Base-by-base conservation (phyloP, 208 protist species). In the Vickermania ingenoplastis region DNA sequence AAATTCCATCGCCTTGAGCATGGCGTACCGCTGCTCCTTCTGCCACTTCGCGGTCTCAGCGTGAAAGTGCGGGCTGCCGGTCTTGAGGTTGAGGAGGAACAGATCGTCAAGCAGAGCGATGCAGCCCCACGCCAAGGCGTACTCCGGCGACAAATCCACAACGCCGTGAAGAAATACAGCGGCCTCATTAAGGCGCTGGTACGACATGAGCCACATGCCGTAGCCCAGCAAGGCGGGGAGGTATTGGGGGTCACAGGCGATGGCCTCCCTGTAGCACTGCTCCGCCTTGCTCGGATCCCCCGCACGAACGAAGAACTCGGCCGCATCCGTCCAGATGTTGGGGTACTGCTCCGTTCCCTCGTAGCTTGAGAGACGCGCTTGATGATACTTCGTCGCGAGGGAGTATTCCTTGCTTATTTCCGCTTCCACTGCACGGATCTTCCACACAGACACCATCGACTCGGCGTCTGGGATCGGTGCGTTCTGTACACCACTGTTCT, bases 211-310 rank as follows among this genome's bases (percentile, higher is more conserved):
- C 58, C 86, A 81, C 59, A 89, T 53, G 29, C 86, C 84, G 67
- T 95, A 95, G 53, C 78, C 77, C 31, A 89, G 57, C 55, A 96
- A 73, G 25, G 70, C 73, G 27, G 59, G 57, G n/a, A 83, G 61
- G 63, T 86, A 67, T 2, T 17, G 21, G 25, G 83, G 70, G 53
- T 91, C 73, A 65, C 74, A 74, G 21, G 86, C 71, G 57, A 96
- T 73, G 25, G 89, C 87, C 57, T 96, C 91, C 41, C 87, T 85
- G 52, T 92, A 95, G 58, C 80, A 86, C 69, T 92, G 82, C 76
- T 96, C 91, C 21, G 91, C 86, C 62, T 81, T 86, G 31, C 71
- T 63, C n/a, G 78, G 53, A 30, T 91, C 77, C n/a, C 79, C 80
- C n/a, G 63, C 63, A 54, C 86, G 79, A 22, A 83, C 59, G 79